Percentiles rank a stretch among this genome's conserved stretches.
Evolutionary conservation across 192 early-diverging fungal genomes (phyloP).

Genomic region (Chytriomyces hyalinus): DNA sequence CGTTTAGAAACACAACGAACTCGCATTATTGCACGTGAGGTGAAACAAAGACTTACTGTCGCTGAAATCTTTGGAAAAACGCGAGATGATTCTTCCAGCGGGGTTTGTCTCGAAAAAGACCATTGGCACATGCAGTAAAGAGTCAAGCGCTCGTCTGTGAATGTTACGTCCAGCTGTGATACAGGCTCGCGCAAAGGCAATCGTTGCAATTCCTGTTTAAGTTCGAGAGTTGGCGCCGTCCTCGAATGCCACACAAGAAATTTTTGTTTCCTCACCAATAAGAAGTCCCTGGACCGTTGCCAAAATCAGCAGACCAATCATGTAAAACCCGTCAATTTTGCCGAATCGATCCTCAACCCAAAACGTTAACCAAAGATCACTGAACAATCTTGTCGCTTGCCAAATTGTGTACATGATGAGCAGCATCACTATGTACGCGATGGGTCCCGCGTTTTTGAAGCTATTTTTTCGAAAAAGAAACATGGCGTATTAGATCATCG

Average conservation of each 20-base stretch:
- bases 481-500: background rate
- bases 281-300: background rate
- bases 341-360: conserved; percentile 19
- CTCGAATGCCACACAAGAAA: background rate
- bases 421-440: background rate
- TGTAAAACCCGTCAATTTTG: background rate
- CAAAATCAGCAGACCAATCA: background rate
- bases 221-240: background rate
- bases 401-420: background rate
- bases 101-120: conserved; percentile 79
- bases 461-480: background rate
- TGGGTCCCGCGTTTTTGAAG: conserved; percentile 23
- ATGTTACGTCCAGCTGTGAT: background rate
- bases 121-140: conserved; percentile 66
- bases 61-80: conserved; percentile 70
- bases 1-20: background rate
- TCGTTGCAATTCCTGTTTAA: background rate
- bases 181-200: background rate
- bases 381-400: conserved; percentile 13
- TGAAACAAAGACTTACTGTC: conserved; percentile 21
- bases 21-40: background rate
- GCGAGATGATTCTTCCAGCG: conserved; percentile 69
- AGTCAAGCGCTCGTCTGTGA: background rate
- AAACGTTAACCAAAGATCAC: conserved; percentile 22
- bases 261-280: background rate